These are phyloP conservation scores for Linnemannia zychae DNA, from an alignment of 192 early-diverging fungal species.

Conservation along the genomic window DNA sequence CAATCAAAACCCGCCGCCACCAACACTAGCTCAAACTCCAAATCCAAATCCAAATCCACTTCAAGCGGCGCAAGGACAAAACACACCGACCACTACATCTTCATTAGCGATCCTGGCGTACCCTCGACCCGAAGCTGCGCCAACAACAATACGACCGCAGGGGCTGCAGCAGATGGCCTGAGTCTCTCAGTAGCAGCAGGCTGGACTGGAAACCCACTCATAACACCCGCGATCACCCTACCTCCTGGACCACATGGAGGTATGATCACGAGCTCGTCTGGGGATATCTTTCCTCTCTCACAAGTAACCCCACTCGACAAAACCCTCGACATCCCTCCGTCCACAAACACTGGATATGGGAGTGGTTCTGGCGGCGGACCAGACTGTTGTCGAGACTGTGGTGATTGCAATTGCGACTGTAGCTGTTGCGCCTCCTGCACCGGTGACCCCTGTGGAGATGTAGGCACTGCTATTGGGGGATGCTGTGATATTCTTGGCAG, in stretches of 20 bases:
- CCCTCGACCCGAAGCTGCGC: neutral
- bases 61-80: neutral
- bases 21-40: neutral
- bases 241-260: neutral
- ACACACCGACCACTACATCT: neutral
- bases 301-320: neutral
- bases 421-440: neutral
- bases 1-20: too few species aligned
- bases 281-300: neutral
- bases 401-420: neutral
- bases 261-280: neutral
- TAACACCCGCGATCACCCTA: neutral
- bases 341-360: neutral
- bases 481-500: neutral
- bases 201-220: neutral
- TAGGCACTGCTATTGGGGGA: neutral
- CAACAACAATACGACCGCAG: neutral
- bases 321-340: neutral
- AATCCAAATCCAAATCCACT: neutral
- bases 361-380: neutral
- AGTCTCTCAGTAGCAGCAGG: neutral
- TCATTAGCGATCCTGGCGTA: neutral
- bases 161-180: neutral
- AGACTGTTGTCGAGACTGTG: neutral
- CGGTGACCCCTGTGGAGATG: neutral